phyloP scores from a whole-genome alignment of 2,329 filamentous ascomycete genomes.

The Emmonsiellopsis sp. region DNA sequence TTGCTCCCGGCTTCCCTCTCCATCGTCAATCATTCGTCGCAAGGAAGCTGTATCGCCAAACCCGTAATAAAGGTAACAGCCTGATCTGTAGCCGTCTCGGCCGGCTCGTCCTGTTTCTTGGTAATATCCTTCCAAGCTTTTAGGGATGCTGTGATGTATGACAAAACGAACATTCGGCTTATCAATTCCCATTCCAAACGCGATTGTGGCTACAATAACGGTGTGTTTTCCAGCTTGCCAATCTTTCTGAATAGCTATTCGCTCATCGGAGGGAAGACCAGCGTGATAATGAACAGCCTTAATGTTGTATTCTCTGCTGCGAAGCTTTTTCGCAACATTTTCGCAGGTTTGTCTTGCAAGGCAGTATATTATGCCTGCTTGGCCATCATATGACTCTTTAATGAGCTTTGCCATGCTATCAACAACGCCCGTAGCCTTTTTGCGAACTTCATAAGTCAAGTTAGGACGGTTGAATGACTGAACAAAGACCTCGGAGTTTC shows the following conservation, averaged over 20 bases:
- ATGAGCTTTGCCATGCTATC: constrained; percentile 52
- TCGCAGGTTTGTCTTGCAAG: constrained; percentile 79
- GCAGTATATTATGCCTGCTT: constrained; percentile 90
- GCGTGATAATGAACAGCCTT: constrained; percentile 81
- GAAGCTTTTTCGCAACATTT: constrained; percentile 62
- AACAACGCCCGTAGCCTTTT: constrained; percentile 57
- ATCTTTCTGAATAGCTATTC: constrained; percentile 60
- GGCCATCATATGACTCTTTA: constrained; percentile 55
- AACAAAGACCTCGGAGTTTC: constrained; percentile 66
- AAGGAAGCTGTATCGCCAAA: constrained; percentile 67
- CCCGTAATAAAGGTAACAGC: constrained; percentile 83
- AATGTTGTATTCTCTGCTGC: constrained; percentile 49
- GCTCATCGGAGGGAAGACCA: constrained; percentile 58
- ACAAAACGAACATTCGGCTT: constrained; percentile 95
- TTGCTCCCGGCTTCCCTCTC: constrained; percentile 66
- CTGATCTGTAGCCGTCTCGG: constrained; percentile 76
- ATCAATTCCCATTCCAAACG: constrained; percentile 99
- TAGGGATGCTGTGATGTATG: constrained; percentile 84
- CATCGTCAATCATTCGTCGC: constrained; percentile 72
- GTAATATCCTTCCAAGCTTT: constrained; percentile 95
- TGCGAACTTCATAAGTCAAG: constrained; percentile 73
- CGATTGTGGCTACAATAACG: constrained; percentile 94
- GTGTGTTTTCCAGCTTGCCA: constrained; percentile 78
- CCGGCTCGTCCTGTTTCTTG: constrained; percentile 95
- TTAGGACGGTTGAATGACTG: constrained; percentile 98